These are phyloP conservation scores for Lachancea thermotolerans DNA, from an alignment of 805 yeast species.

Conservation along the genomic window DNA sequence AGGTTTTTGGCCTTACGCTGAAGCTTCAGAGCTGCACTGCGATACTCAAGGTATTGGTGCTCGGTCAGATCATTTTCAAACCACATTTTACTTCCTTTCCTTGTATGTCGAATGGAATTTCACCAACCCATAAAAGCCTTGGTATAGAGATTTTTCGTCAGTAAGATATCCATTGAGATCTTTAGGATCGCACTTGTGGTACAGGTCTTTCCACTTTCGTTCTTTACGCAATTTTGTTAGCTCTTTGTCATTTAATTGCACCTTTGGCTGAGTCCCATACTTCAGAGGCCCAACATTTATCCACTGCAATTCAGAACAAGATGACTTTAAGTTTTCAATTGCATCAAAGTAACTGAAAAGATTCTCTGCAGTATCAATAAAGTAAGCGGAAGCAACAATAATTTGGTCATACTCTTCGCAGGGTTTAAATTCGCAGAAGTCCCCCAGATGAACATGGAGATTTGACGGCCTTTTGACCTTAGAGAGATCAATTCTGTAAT, in stretches of 20 bases:
- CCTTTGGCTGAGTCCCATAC: constrained; percentile 78
- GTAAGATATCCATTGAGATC: constrained; percentile 60
- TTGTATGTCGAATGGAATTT: constrained; percentile 30
- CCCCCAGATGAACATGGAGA: constrained; percentile 46
- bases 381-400: constrained; percentile 62
- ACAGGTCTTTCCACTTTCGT: constrained; percentile 58
- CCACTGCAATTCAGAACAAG: constrained; percentile 57
- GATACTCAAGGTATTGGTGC: no score
- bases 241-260: constrained; percentile 72
- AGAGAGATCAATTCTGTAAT: constrained; percentile 24
- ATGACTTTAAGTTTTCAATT: constrained; percentile 41
- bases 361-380: constrained; percentile 90
- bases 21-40: no score
- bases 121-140: constrained; percentile 64
- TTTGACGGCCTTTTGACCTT: constrained; percentile 39
- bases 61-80: no score
- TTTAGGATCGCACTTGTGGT: constrained; percentile 25
- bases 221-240: constrained; percentile 42
- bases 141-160: constrained; percentile 61
- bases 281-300: constrained; percentile 88
- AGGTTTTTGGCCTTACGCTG: no score
- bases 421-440: constrained; percentile 51
- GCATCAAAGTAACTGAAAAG: constrained; percentile 66
- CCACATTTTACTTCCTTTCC: not conserved
- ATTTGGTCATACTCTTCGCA: constrained; percentile 37